These are phyloP conservation scores for Calendula officinalis DNA, from an alignment of 129 eudicot species.

Conservation along the genomic window DNA sequence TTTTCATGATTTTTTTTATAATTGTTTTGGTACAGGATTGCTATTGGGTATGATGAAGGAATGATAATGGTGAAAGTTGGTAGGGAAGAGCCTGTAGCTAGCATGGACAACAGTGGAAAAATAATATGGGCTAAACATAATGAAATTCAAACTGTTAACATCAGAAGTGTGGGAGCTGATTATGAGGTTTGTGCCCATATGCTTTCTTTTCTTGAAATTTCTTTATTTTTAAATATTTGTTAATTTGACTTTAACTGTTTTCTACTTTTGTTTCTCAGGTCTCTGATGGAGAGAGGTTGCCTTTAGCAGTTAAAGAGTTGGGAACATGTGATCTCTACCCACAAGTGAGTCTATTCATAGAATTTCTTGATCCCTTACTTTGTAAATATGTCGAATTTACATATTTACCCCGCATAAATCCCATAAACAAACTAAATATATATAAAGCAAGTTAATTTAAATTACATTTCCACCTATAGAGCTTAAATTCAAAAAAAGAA, in stretches of 20 bases:
- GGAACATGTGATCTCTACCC: conserved; percentile 96
- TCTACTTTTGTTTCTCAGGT: conserved; percentile 45
- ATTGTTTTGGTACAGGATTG: conserved; percentile 49
- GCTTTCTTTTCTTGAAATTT: conserved; percentile 10
- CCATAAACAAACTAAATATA: not conserved
- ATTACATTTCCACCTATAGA: too few species aligned
- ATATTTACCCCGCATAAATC: not conserved
- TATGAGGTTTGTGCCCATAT: conserved; percentile 56
- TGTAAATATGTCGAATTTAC: too few species aligned
- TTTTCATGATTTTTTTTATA: not conserved
- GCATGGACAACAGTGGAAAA: conserved; percentile 93
- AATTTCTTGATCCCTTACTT: too few species aligned
- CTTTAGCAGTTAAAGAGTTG: conserved; percentile 89
- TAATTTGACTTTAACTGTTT: conserved; percentile 11
- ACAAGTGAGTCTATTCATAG: conserved; percentile 46
- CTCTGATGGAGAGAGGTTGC: conserved; percentile 93
- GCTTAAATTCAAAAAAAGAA: too few species aligned
- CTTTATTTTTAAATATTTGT: not conserved
- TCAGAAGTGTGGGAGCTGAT: conserved; percentile 77
- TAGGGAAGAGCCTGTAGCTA: conserved; percentile 88
- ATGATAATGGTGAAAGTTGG: conserved; percentile 91
- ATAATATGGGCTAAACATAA: conserved; percentile 94
- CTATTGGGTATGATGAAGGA: conserved; percentile 93
- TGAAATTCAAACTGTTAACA: conserved; percentile 85
- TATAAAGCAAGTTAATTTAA: too few species aligned